Conservation (phyloP, 805 yeast genomes). For the Candida nanaspora region DNA sequence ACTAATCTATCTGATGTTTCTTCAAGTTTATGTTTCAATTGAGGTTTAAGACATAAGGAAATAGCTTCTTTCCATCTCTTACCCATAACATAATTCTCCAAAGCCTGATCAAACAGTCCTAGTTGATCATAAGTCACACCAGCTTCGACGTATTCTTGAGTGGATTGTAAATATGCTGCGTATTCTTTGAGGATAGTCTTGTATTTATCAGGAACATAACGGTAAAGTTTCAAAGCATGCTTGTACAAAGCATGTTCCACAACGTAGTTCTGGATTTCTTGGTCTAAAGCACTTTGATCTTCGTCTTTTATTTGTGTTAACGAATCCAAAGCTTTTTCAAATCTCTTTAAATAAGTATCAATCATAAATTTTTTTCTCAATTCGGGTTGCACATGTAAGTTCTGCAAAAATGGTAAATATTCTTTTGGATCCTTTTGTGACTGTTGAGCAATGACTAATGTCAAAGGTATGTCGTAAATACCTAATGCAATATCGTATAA, state of each 20-base stretch:
- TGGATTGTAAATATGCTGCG: conserved; percentile 54
- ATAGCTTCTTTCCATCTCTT: conserved; percentile 86
- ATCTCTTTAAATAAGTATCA: conserved; percentile 68
- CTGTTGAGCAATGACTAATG: conserved; percentile 85
- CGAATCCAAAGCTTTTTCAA: conserved; percentile 62
- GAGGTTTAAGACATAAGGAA: conserved; percentile 40
- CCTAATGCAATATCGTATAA: conserved; percentile 77
- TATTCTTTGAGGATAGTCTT: conserved; percentile 47
- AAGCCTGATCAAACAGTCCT: conserved; percentile 47
- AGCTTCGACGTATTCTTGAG: conserved; percentile 62
- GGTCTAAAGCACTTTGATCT: conserved; percentile 24
- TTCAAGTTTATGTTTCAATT: conserved; percentile 30
- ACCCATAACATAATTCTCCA: conserved; percentile 61
- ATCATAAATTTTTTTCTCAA: conserved; percentile 66
- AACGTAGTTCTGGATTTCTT: conserved; percentile 64
- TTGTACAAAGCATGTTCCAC: conserved; percentile 63
- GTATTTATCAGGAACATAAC: conserved; percentile 48
- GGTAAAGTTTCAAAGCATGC: conserved; percentile 57
- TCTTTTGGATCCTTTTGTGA: conserved; percentile 98
- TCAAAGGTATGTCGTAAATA: conserved; percentile 71
- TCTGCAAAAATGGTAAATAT: conserved; percentile 85
- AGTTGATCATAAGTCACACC: conserved; percentile 73
- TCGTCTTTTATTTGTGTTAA: conserved; percentile 42
- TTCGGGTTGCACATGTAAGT: conserved; percentile 59
- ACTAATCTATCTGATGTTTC: conserved; percentile 57